Conservation (phyloP, 805 yeast genomes). For the Metschnikowia vanudenii region DNA sequence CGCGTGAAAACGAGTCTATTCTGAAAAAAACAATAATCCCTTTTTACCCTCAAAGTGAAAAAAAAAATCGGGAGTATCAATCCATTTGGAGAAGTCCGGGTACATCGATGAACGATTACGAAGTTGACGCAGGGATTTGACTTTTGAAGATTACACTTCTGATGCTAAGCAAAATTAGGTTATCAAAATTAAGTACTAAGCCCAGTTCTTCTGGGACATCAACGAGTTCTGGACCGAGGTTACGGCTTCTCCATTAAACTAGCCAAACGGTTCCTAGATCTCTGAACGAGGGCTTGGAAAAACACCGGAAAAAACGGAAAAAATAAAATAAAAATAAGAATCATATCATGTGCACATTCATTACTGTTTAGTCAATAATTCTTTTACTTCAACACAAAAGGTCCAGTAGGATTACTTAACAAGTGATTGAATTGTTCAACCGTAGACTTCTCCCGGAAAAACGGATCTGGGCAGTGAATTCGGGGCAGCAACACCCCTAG, state of each 20-base stretch:
- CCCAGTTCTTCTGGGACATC: not conserved
- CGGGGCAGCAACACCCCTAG: conserved; percentile 1
- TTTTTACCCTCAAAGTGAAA: too few species aligned
- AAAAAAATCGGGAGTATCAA: too few species aligned
- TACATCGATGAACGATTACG: conserved; percentile 1
- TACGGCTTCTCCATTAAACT: not conserved
- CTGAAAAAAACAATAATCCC: too few species aligned
- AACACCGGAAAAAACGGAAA: too few species aligned
- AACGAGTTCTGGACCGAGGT: not conserved
- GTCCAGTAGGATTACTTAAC: not conserved
- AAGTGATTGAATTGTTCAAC: not conserved
- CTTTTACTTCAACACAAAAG: too few species aligned
- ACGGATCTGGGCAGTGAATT: not conserved
- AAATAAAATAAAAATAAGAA: too few species aligned
- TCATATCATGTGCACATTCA: too few species aligned
- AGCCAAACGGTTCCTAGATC: not conserved
- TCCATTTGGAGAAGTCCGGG: not conserved
- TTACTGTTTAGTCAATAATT: too few species aligned
- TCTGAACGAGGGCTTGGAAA: too few species aligned
- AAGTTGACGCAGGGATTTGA: conserved; percentile 1
- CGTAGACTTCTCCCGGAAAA: not conserved
- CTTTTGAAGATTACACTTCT: conserved; percentile 1
- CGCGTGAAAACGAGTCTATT: too few species aligned
- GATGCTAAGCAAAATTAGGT: not conserved
- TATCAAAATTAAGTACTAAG: not conserved